A percentile compares a stretch with the other conserved stretches of the same genome.
Evolutionary conservation across 139 green algal genomes (phyloP).

Genomic region (Chlamydomonas incerta): DNA sequence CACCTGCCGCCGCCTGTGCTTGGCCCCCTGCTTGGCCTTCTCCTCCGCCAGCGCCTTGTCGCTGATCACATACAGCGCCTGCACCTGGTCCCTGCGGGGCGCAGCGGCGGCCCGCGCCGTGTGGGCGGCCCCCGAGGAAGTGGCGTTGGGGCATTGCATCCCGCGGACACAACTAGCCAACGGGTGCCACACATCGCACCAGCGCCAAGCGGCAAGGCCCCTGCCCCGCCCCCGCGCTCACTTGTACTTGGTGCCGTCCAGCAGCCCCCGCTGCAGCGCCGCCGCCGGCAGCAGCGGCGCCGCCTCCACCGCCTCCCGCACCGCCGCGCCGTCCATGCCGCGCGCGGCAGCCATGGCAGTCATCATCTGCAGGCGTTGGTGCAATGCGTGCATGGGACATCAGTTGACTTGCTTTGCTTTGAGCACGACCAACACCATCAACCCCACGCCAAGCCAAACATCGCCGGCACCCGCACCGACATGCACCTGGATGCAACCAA

Average conservation of each 20-base stretch:
- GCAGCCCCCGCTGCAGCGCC: constrained; percentile 42
- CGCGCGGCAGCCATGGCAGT: not conserved
- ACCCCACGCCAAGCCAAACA: too few species aligned
- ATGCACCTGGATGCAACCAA: too few species aligned
- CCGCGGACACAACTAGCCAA: too few species aligned
- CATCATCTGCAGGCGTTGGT: constrained; percentile 17
- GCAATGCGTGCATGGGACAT: too few species aligned
- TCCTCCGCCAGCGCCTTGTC: constrained; percentile 22
- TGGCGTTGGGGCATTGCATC: too few species aligned
- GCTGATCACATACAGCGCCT: constrained; percentile 16
- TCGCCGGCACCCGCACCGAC: too few species aligned
- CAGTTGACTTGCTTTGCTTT: too few species aligned
- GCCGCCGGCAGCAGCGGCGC: constrained; percentile 48
- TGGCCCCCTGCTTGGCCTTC: constrained; percentile 3
- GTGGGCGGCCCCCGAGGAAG: too few species aligned
- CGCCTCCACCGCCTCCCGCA: constrained; percentile 44
- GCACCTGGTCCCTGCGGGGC: constrained; percentile 41
- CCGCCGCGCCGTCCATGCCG: not conserved
- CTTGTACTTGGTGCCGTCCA: constrained; percentile 66
- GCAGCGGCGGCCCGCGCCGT: too few species aligned
- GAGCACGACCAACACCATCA: too few species aligned
- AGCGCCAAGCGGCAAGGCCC: too few species aligned
- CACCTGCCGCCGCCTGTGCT: constrained; percentile 26
- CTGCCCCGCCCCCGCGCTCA: not conserved
- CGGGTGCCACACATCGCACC: too few species aligned